phyloP scores from a whole-genome alignment of 345 rosid species.

The Ceriops tagal region DNA sequence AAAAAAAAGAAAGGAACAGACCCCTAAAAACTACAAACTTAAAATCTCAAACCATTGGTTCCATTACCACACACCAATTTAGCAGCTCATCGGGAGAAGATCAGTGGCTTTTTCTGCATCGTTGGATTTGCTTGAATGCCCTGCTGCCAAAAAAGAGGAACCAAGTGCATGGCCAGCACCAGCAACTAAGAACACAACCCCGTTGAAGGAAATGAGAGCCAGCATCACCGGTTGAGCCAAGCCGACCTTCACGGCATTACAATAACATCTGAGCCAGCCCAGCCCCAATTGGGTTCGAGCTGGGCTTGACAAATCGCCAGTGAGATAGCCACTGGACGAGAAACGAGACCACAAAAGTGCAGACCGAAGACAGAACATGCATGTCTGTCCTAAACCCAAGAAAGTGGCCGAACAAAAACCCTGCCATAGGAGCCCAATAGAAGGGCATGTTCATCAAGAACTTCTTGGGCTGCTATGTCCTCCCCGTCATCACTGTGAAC shows the following conservation, averaged over 20 bases:
- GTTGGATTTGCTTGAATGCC: not conserved
- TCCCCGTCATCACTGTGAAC: constrained; percentile 8
- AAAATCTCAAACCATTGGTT: too few species aligned
- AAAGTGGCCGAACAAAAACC: not conserved
- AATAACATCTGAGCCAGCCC: not conserved
- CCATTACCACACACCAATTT: not conserved
- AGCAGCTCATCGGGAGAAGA: constrained; percentile 5
- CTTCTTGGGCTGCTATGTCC: not conserved
- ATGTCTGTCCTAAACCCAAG: not conserved
- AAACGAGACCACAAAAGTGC: not conserved
- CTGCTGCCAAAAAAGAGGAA: constrained; percentile 1
- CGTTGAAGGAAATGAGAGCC: constrained; percentile 13
- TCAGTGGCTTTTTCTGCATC: not conserved
- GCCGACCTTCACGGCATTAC: not conserved
- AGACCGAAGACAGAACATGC: not conserved
- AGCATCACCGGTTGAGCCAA: constrained; percentile 6
- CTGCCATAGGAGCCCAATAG: not conserved
- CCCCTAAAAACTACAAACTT: too few species aligned
- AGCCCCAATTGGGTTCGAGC: not conserved
- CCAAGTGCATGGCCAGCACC: constrained; percentile 12
- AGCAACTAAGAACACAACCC: not conserved
- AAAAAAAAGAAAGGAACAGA: too few species aligned
- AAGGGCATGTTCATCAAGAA: not conserved
- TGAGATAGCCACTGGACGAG: not conserved
- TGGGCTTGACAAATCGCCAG: not conserved